Evolutionary conservation across 768 basidiomycete species (phyloP).

Genomic region (Macrolepiota albuminosa): DNA sequence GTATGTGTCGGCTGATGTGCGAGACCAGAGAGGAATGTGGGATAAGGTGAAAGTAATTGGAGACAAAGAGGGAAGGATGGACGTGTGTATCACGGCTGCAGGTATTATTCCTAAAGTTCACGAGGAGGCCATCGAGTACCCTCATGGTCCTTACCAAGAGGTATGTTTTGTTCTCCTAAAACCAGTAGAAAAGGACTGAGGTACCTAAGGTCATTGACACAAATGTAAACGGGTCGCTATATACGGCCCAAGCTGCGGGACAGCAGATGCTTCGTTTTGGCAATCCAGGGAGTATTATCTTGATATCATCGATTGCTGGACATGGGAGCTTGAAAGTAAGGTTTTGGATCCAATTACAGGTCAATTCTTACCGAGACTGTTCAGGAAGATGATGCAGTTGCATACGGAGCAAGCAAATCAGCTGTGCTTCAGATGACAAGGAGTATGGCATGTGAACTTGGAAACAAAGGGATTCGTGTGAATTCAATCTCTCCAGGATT

Average conservation of each 20-base stretch:
- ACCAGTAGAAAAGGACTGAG: neutral
- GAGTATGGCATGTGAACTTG: constrained; percentile 78
- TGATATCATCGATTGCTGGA: constrained; percentile 64
- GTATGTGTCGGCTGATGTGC: constrained; percentile 63
- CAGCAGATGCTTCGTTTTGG: constrained; percentile 55
- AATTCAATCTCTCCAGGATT: constrained; percentile 74
- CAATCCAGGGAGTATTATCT: constrained; percentile 49
- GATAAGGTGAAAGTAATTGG: constrained; percentile 53
- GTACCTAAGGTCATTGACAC: constrained; percentile 53
- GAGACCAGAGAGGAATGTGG: constrained; percentile 58
- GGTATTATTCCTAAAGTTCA: constrained; percentile 52
- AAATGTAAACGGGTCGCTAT: constrained; percentile 60
- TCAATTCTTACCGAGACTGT: neutral
- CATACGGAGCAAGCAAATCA: constrained; percentile 73
- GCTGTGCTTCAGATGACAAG: constrained; percentile 75
- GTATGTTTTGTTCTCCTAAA: constrained; percentile 15
- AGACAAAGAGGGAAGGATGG: constrained; percentile 62
- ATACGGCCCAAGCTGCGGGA: constrained; percentile 60
- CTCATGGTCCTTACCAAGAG: constrained; percentile 56
- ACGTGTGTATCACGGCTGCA: constrained; percentile 73
- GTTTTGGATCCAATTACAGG: neutral
- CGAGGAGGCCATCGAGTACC: constrained; percentile 57
- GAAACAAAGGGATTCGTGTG: constrained; percentile 57
- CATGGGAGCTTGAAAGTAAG: constrained; percentile 22
- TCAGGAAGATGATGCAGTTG: neutral